These are phyloP conservation scores for Colletotrichum scovillei DNA, from an alignment of 2,329 filamentous ascomycete species.

Conservation along the genomic window DNA sequence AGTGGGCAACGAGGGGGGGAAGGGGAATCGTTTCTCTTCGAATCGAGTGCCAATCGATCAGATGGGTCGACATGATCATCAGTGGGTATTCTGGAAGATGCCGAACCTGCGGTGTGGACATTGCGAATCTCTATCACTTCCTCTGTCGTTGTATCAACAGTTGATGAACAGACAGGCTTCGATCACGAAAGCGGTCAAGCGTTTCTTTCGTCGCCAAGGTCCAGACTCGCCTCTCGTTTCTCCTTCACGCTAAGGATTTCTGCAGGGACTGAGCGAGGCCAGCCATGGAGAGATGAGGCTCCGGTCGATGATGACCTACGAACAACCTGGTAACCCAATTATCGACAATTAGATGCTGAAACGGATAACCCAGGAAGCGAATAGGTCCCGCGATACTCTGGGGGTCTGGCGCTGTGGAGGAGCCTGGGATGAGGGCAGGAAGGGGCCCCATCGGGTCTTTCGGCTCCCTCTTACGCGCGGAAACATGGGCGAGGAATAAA, in stretches of 20 bases:
- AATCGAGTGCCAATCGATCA: neutral
- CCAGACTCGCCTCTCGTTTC: neutral
- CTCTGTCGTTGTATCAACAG: neutral
- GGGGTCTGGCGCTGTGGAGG: conserved; percentile 23
- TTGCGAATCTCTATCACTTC: neutral
- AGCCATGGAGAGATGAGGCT: neutral
- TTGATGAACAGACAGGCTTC: neutral
- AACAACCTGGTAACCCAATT: neutral
- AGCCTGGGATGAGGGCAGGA: neutral
- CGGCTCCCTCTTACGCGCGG: neutral
- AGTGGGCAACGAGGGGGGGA: neutral
- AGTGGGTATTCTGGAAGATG: neutral
- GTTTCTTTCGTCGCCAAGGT: neutral
- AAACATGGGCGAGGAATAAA: neutral
- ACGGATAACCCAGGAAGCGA: neutral
- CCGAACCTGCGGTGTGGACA: conserved; percentile 27
- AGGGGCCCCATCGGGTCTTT: neutral
- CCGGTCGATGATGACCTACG: neutral
- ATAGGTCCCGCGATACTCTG: neutral
- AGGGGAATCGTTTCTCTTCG: neutral
- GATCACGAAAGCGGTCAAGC: neutral
- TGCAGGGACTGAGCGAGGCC: neutral
- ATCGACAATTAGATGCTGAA: neutral
- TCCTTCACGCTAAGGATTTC: neutral
- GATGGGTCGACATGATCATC: neutral